Conservation (phyloP, 1,139 yeast species). For the Pichia sp. region DNA sequence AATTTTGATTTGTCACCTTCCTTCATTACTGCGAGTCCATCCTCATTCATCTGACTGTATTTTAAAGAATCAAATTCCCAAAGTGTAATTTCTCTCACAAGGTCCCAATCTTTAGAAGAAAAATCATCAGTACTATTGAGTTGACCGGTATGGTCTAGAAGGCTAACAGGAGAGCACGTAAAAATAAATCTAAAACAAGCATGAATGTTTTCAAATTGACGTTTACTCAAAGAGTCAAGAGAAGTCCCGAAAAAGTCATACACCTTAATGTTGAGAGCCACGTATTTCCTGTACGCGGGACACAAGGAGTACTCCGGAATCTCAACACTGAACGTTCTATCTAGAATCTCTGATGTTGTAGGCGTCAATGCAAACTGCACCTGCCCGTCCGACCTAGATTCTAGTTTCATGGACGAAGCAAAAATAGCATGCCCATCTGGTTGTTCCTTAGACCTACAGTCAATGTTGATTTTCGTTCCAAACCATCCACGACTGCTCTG, state of each 20-base stretch:
- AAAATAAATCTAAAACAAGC: slow-evolving; percentile 17
- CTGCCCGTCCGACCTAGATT: slow-evolving; percentile 5
- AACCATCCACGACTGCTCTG: slow-evolving; percentile 13
- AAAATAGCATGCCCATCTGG: not conserved
- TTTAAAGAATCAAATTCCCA: slow-evolving; percentile 8
- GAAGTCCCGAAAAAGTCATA: slow-evolving; percentile 15
- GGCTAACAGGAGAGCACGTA: not conserved
- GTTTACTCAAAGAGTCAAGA: slow-evolving; percentile 14
- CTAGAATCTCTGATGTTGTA: slow-evolving; percentile 5
- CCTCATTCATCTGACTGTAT: slow-evolving; percentile 12
- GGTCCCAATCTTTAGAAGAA: slow-evolving; percentile 10
- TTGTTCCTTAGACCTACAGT: slow-evolving; percentile 2
- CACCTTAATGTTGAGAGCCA: slow-evolving; percentile 13
- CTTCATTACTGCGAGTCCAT: slow-evolving; percentile 2
- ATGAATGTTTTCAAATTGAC: slow-evolving; percentile 19
- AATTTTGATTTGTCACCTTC: slow-evolving; percentile 7
- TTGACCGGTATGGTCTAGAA: slow-evolving; percentile 1
- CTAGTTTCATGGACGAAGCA: slow-evolving; percentile 5
- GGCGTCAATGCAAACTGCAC: slow-evolving; percentile 4
- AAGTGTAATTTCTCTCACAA: slow-evolving; percentile 13
- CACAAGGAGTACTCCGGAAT: slow-evolving; percentile 10
- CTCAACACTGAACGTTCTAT: slow-evolving; percentile 9
- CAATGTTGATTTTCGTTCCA: slow-evolving; percentile 10
- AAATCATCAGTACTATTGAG: slow-evolving; percentile 7
- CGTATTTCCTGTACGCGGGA: slow-evolving; percentile 10